Evolutionary conservation across 176 grass and related monocot genomes (phyloP).

Genomic region (Eragrostis curvula): DNA sequence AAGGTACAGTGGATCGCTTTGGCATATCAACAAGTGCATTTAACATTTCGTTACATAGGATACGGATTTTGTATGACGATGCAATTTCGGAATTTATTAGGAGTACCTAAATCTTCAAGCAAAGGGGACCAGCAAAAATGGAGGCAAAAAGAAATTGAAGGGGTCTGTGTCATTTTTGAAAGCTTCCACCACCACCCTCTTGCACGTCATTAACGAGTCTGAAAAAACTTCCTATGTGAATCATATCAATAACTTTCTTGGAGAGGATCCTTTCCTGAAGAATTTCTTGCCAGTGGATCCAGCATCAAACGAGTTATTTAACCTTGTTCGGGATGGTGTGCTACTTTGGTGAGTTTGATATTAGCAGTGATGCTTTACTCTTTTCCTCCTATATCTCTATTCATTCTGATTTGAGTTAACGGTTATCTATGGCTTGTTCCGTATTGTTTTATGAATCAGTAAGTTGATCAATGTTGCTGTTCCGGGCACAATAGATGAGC

Average conservation of each 20-base stretch:
- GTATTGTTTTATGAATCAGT: conserved; percentile 54
- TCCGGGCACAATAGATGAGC: conserved; percentile 93
- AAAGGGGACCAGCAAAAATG: conserved; percentile 60
- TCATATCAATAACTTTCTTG: conserved; percentile 93
- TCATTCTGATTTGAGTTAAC: neutral
- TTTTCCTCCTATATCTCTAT: conserved; percentile 5
- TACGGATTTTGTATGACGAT: neutral
- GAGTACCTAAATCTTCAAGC: conserved; percentile 84
- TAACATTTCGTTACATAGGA: neutral
- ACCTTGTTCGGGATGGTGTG: conserved; percentile 86
- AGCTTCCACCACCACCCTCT: conserved; percentile 87
- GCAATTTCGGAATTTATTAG: conserved; percentile 46
- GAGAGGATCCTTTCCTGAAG: conserved; percentile 87
- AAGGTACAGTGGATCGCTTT: conserved; percentile 50
- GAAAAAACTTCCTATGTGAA: conserved; percentile 93
- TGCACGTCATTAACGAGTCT: conserved; percentile 94
- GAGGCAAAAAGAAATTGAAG: conserved; percentile 66
- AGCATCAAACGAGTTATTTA: conserved; percentile 66
- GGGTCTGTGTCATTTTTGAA: conserved; percentile 95
- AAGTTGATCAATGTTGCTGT: conserved; percentile 99
- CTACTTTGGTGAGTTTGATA: conserved; percentile 78
- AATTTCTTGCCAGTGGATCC: conserved; percentile 91
- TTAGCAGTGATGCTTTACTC: neutral
- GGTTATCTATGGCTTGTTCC: conserved; percentile 17
- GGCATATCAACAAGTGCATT: neutral